A percentile compares a stretch with the other conserved stretches of the same genome.
Conservation (phyloP, 345 rosid species). For the Brassica rapa region DNA sequence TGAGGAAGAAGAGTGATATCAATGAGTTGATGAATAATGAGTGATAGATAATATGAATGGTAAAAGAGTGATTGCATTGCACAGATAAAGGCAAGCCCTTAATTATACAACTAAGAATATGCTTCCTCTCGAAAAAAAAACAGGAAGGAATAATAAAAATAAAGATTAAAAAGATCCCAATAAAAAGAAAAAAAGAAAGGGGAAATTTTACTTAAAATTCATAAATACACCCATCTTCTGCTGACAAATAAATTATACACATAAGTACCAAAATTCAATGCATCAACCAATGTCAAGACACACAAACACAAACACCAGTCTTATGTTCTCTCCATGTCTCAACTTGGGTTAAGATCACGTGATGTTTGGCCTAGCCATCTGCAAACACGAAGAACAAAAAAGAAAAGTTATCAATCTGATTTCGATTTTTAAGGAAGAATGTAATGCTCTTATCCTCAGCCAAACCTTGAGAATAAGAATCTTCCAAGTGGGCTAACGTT, state of each 20-base stretch:
- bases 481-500: conserved; percentile 88
- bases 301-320: conserved; percentile 35
- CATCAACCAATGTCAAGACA: conserved; percentile 42
- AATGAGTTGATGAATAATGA: neutral
- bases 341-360: conserved; percentile 64
- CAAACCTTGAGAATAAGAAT: conserved; percentile 92
- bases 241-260: conserved; percentile 60
- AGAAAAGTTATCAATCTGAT: neutral
- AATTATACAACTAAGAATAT: neutral
- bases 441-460: neutral
- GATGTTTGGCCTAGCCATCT: conserved; percentile 92
- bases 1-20: neutral
- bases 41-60: neutral
- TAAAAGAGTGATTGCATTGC: neutral
- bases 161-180: neutral
- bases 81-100: neutral
- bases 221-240: conserved; percentile 45
- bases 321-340: conserved; percentile 39
- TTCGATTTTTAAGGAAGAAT: neutral
- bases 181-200: neutral
- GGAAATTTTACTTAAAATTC: neutral
- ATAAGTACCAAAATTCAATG: conserved; percentile 58
- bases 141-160: conserved; percentile 27
- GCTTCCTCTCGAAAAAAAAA: conserved; percentile 35
- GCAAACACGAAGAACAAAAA: conserved; percentile 22